These are phyloP conservation scores for Sherardia arvensis DNA, from an alignment of 257 asterid genomes.

Conservation along the genomic window DNA sequence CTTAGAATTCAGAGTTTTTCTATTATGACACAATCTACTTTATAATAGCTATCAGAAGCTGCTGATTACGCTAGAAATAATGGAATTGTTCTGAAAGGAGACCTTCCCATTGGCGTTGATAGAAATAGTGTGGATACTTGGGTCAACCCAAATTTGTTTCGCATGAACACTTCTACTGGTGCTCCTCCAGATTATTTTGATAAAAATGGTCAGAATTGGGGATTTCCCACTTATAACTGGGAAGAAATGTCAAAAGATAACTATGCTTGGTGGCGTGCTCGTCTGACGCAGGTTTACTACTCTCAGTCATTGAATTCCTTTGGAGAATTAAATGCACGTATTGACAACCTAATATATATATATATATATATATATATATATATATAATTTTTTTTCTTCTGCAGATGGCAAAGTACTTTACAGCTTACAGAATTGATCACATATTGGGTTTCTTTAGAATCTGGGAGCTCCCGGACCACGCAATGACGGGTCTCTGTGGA, in stretches of 20 bases:
- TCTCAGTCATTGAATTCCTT: conserved; percentile 5
- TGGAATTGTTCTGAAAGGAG: conserved; percentile 91
- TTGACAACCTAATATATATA: no score
- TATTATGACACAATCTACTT: conserved; percentile 12
- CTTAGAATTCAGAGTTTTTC: neutral
- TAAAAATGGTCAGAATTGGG: conserved; percentile 99
- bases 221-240: conserved; percentile 98
- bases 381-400: conserved; percentile 15
- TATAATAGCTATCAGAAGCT: conserved; percentile 76
- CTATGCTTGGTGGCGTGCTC: conserved; percentile 98
- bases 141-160: conserved; percentile 86
- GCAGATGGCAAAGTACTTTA: conserved; percentile 96
- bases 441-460: conserved; percentile 90
- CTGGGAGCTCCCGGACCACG: conserved; percentile 98
- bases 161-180: conserved; percentile 96
- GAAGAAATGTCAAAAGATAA: conserved; percentile 99
- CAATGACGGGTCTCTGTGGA: conserved; percentile 94
- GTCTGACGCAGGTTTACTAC: conserved; percentile 70
- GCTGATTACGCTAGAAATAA: conserved; percentile 78
- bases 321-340: neutral
- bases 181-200: conserved; percentile 98
- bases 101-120: conserved; percentile 95
- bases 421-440: conserved; percentile 95
- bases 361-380: no score
- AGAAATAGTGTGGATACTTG: conserved; percentile 94